These are phyloP conservation scores for Biancaea sappan DNA, from an alignment of 306 rosid genomes.

Conservation along the genomic window DNA sequence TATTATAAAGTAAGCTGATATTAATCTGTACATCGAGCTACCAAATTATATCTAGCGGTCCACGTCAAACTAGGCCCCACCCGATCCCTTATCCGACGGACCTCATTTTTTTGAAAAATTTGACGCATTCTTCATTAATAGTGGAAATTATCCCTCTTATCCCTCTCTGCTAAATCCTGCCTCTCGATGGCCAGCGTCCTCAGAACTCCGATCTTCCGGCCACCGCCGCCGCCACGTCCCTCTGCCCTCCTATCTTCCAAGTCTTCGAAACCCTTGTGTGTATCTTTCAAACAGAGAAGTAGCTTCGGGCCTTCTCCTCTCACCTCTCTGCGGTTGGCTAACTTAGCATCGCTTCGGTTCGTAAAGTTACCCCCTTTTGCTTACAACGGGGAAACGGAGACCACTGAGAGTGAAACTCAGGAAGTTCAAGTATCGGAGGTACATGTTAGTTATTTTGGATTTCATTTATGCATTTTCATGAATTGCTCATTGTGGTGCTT, in stretches of 20 bases:
- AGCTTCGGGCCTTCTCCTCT: constrained; percentile 27
- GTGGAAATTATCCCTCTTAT: constrained; percentile 34
- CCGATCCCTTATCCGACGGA: background rate
- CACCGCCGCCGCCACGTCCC: constrained; percentile 32
- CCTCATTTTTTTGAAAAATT: background rate
- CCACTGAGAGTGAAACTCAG: constrained; percentile 42
- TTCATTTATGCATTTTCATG: background rate
- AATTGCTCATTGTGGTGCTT: background rate
- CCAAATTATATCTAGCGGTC: constrained; percentile 33
- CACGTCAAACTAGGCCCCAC: background rate
- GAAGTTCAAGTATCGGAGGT: constrained; percentile 51
- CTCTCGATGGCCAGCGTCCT: constrained; percentile 55
- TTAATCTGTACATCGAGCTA: too few species aligned
- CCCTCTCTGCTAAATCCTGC: constrained; percentile 35
- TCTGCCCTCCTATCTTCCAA: constrained; percentile 15
- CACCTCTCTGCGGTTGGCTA: constrained; percentile 38
- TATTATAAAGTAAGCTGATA: too few species aligned
- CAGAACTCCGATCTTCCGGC: constrained; percentile 49
- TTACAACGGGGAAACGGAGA: constrained; percentile 52
- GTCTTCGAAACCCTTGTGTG: constrained; percentile 26
- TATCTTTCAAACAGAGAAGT: constrained; percentile 35
- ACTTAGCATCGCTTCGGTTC: constrained; percentile 43
- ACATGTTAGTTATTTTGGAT: constrained; percentile 21
- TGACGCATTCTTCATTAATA: background rate
- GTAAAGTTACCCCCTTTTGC: constrained; percentile 54